Conservation (phyloP, 108 stramenopile species). For the Fragilaria crotonensis region DNA sequence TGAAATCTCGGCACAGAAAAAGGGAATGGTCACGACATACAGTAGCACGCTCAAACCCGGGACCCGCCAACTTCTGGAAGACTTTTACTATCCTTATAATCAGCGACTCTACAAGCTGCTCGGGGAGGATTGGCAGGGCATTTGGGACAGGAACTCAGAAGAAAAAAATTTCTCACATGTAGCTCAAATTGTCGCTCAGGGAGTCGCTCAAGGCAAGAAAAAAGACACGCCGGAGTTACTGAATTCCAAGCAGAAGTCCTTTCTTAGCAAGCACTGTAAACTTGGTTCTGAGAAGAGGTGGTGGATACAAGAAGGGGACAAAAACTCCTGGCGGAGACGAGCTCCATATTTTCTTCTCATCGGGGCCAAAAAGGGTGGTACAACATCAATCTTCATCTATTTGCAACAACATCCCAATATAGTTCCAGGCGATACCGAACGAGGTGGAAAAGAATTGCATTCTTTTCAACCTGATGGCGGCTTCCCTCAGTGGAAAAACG, state of each 20-base stretch:
- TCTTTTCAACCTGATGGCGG: constrained; percentile 91
- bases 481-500: constrained; percentile 21
- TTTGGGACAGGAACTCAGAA: constrained; percentile 3
- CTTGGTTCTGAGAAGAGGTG: background rate
- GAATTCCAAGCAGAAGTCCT: background rate
- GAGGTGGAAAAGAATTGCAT: constrained; percentile 4
- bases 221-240: no score
- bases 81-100: constrained; percentile 12
- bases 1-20: background rate
- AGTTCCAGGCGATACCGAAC: constrained; percentile 16
- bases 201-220: no score
- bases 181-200: no score
- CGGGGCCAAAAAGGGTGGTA: constrained; percentile 18
- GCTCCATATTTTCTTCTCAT: constrained; percentile 15
- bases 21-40: background rate
- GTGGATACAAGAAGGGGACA: background rate
- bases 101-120: constrained; percentile 7
- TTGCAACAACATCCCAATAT: constrained; percentile 6
- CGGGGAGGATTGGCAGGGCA: constrained; percentile 1
- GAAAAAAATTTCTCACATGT: no score
- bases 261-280: background rate
- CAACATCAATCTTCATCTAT: constrained; percentile 1
- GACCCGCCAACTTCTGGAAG: constrained; percentile 5
- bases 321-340: constrained; percentile 6
- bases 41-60: background rate